phyloP scores from a whole-genome alignment of 345 rosid genomes.

The Nephelium lappaceum region DNA sequence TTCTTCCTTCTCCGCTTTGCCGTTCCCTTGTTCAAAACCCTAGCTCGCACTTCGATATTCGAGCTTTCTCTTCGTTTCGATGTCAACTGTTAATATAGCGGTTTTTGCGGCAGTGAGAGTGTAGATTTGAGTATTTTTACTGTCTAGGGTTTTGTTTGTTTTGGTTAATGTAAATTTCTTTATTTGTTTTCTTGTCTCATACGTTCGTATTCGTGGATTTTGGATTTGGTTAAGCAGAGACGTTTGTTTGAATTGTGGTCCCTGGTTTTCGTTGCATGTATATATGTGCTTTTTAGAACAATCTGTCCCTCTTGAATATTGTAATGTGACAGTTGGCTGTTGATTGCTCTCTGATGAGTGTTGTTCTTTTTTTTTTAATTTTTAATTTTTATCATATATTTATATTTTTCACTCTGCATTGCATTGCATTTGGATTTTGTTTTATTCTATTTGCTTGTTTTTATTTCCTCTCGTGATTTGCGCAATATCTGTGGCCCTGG shows the following conservation, averaged over 20 bases:
- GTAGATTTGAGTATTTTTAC: not conserved
- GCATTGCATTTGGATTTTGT: not conserved
- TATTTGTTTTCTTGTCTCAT: not conserved
- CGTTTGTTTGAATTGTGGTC: not conserved
- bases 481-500: not conserved
- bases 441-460: not conserved
- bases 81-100: not conserved
- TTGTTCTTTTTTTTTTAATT: no score
- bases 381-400: not conserved
- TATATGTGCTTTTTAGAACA: not conserved
- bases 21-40: conserved; percentile 22
- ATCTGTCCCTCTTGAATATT: not conserved
- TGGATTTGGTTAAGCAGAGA: not conserved
- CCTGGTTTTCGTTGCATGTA: not conserved
- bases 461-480: not conserved
- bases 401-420: not conserved
- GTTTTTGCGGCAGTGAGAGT: not conserved
- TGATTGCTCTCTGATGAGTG: not conserved
- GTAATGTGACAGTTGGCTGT: not conserved
- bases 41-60: not conserved
- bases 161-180: not conserved
- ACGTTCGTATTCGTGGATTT: not conserved
- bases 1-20: not conserved
- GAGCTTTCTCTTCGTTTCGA: conserved; percentile 12
- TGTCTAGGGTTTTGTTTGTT: conserved; percentile 18